Evolutionary conservation across 768 basidiomycete species (phyloP).

Genomic region (Suillus sp.): DNA sequence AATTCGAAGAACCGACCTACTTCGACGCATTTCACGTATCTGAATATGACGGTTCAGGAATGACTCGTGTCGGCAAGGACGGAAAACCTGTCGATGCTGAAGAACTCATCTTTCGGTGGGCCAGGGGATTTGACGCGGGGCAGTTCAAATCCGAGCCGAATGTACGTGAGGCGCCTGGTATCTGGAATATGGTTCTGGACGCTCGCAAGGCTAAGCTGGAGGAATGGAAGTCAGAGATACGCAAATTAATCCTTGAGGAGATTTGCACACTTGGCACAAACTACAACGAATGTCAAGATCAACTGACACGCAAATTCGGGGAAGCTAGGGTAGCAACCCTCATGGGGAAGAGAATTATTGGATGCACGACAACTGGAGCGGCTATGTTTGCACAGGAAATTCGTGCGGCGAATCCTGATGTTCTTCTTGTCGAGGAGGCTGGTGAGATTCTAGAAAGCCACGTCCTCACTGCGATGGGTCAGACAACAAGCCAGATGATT

Average conservation of each 20-base stretch:
- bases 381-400: conserved; percentile 58
- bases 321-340: conserved; percentile 40
- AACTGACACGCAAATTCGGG: conserved; percentile 39
- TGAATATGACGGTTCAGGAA: conserved; percentile 39
- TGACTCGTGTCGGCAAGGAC: conserved; percentile 44
- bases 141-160: conserved; percentile 33
- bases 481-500: conserved; percentile 52
- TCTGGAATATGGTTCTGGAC: conserved; percentile 42
- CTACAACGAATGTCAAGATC: conserved; percentile 44
- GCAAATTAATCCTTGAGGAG: conserved; percentile 35
- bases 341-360: conserved; percentile 55
- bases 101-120: conserved; percentile 55
- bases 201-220: conserved; percentile 30
- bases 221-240: conserved; percentile 41
- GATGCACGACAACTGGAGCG: conserved; percentile 70
- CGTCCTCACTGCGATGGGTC: conserved; percentile 56
- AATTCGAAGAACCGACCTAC: conserved; percentile 52
- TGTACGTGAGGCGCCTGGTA: conserved; percentile 23
- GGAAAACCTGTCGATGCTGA: conserved; percentile 36
- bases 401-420: conserved; percentile 46
- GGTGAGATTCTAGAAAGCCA: conserved; percentile 75
- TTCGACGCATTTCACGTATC: conserved; percentile 50
- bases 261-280: conserved; percentile 35
- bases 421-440: conserved; percentile 71
- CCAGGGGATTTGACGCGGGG: conserved; percentile 45